Base-by-base conservation (phyloP, 169 alveolate genomes). In the Plasmodium cynomolgi region DNA sequence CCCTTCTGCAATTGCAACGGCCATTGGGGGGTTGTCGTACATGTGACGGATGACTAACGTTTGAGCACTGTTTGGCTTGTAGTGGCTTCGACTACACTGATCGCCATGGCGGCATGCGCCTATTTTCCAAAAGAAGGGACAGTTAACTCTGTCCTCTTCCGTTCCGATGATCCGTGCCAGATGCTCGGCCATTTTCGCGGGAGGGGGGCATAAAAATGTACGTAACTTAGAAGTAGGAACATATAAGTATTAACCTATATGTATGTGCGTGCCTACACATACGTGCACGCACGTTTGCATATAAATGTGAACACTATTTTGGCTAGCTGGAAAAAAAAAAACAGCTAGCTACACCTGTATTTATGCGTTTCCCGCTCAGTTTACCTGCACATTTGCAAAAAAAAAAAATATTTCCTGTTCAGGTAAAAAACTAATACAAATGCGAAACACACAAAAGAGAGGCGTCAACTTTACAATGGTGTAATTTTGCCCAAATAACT, bases 91-190 rank as follows among this genome's bases (percentile, higher is more conserved):
- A 75, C 99, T 98, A 93, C 99, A 99, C 91, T 99, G 99, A 91
- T 99, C 99, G 23, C 99, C 99, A 95, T 99, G 99, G 82, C 99
- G 98, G 92, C 99, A 99, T 3, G 99, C 99, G 26, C 99, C 99
- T 56, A 99, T 99, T 97, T 99, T 99, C 98, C 99, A 99, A 97
- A 98, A 99, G 96, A 99, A 99, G 26, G 99, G 99, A 93, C 99
- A 99, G 95, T 99, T 99, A n/a, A 99, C 99, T 95, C 99, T 98
- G 95, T 99, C 99, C 97, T 99, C 99, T 96, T 99, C 99, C 23
- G 99, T 99, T 23, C 99, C 99, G 82, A 98, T 98, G 77, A 99
- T 99, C 84, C 99, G 96, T 41, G 99, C 99, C 84, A 99, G 96
- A 84, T 98, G 99, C 97, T 99, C 99, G 75, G 99, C 99, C 99